Evolutionary conservation across 148 eudicot species (phyloP).

Genomic region (Persicaria maculosa): DNA sequence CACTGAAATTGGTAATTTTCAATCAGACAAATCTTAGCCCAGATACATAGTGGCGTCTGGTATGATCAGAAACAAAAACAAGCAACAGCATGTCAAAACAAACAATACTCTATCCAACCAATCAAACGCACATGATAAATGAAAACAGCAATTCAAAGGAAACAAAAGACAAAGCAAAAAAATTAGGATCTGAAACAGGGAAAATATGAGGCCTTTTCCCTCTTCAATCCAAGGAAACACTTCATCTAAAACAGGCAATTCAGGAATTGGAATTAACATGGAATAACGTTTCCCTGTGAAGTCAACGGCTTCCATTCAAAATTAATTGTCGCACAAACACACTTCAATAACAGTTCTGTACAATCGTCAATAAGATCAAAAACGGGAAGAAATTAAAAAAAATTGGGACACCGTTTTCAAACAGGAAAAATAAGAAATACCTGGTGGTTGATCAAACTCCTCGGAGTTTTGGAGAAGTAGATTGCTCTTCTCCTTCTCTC

Average conservation of each 20-base stretch:
- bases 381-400: not conserved
- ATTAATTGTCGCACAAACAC: not conserved
- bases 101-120: not conserved
- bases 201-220: not conserved
- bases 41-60: not conserved
- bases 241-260: not conserved
- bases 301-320: not conserved
- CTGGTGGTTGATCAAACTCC: conserved; percentile 47
- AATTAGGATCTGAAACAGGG: not conserved
- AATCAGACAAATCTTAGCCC: not conserved
- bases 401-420: not conserved
- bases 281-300: not conserved
- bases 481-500: conserved; percentile 68
- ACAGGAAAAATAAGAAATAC: conserved; percentile 20
- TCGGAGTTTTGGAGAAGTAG: conserved; percentile 57
- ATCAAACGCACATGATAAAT: not conserved
- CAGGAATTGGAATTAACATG: not conserved
- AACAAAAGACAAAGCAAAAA: not conserved
- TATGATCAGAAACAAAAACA: not conserved
- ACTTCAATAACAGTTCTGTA: too few species aligned
- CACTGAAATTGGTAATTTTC: conserved; percentile 1
- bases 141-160: not conserved
- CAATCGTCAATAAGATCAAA: too few species aligned
- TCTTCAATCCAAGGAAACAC: conserved; percentile 1
- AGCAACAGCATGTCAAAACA: not conserved